These are phyloP conservation scores for Histomonas meleagridis DNA, from an alignment of 208 protist genomes.

Conservation along the genomic window DNA sequence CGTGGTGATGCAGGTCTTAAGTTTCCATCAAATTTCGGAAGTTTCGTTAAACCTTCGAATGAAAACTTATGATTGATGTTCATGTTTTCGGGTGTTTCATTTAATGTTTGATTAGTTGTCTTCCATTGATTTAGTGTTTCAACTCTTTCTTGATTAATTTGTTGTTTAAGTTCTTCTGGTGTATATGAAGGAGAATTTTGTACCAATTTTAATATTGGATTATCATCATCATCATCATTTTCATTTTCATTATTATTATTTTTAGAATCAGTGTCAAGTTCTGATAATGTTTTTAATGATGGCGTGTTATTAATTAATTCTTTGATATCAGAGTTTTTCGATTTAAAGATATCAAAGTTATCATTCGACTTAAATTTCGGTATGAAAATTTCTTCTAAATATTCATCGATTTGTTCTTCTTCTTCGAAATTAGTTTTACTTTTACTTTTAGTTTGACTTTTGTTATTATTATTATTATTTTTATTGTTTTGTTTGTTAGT, in stretches of 20 bases:
- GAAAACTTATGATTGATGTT: background rate
- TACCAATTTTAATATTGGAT: background rate
- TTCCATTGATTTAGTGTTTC: too few relatives aligned
- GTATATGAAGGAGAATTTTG: background rate
- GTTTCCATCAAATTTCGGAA: background rate
- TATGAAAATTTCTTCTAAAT: background rate
- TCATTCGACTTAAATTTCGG: background rate
- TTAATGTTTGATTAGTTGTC: too few relatives aligned
- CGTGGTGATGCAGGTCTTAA: background rate
- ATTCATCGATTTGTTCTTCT: conserved; percentile 28
- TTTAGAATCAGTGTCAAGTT: too few relatives aligned
- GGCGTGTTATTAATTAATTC: too few relatives aligned
- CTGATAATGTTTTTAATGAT: too few relatives aligned
- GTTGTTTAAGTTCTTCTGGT: background rate
- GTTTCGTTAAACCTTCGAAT: background rate
- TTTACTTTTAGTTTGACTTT: too few relatives aligned
- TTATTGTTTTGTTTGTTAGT: too few relatives aligned
- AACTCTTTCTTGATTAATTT: background rate
- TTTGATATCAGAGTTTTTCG: too few relatives aligned
- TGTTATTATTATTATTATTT: too few relatives aligned
- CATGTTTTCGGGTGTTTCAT: too few relatives aligned
- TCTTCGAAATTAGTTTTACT: too few relatives aligned
- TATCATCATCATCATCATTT: conserved; percentile 6
- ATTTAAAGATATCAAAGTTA: background rate
- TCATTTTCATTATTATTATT: too few relatives aligned